Percentiles rank a stretch among this genome's conserved stretches.
Conservation (phyloP, 352 stramenopile genomes). For the Pythium diclinum region DNA sequence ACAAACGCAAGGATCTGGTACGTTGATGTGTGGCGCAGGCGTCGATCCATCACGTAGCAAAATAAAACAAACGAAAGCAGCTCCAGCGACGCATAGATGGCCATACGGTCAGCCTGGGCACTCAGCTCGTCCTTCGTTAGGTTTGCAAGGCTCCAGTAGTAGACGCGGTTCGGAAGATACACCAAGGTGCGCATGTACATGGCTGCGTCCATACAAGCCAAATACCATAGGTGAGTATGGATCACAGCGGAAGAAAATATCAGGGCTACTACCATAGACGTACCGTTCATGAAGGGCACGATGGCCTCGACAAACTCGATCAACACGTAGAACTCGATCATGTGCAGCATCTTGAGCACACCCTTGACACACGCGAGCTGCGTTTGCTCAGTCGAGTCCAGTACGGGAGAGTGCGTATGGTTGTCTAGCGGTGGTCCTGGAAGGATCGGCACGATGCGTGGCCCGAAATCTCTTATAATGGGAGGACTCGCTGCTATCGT, state of each 20-base stretch:
- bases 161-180: constrained; percentile 7
- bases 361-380: background rate
- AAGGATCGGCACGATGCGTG: no score
- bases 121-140: constrained; percentile 1
- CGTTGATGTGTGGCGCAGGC: background rate
- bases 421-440: no score
- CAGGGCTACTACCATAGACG: no score
- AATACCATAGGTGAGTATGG: no score
- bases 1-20: constrained; percentile 31
- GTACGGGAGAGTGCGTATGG: no score
- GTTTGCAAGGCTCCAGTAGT: constrained; percentile 8
- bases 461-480: no score
- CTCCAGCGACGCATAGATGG: background rate
- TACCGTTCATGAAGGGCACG: constrained; percentile 21
- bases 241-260: no score
- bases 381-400: no score
- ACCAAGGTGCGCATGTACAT: no score
- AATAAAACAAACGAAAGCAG: constrained; percentile 1
- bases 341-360: constrained; percentile 12
- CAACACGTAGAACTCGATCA: constrained; percentile 20
- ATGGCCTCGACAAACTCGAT: constrained; percentile 25
- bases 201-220: no score
- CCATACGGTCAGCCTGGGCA: background rate
- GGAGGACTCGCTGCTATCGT: no score
- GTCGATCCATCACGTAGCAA: background rate